phyloP scores from a whole-genome alignment of 495 filamentous ascomycete species.

The Staphylotrichum longicolle region DNA sequence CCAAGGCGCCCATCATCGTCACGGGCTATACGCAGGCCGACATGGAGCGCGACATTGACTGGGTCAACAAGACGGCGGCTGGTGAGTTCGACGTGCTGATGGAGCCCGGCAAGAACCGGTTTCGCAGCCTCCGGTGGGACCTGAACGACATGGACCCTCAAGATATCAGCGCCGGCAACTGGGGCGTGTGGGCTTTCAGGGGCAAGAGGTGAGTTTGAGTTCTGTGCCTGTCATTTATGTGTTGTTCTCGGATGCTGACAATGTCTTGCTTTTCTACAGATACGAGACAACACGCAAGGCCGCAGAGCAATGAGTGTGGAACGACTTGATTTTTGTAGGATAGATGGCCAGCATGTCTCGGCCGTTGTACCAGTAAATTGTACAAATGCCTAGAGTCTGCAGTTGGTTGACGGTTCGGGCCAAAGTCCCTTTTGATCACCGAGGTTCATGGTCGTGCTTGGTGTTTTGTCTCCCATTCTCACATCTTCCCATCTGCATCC shows the following conservation, averaged over 20 bases:
- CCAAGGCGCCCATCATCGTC: slow-evolving; percentile 87
- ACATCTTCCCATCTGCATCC: too few relatives aligned
- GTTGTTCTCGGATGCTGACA: slow-evolving; percentile 31
- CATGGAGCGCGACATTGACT: slow-evolving; percentile 85
- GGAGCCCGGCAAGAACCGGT: slow-evolving; percentile 89
- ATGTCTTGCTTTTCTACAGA: slow-evolving; percentile 32
- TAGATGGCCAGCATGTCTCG: neutral
- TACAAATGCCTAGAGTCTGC: neutral
- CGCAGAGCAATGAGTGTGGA: slow-evolving; percentile 17
- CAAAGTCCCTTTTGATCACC: too few relatives aligned
- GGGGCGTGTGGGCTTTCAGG: slow-evolving; percentile 94
- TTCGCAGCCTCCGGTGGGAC: slow-evolving; percentile 95
- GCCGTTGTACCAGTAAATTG: slow-evolving; percentile 9
- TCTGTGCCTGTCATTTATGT: neutral
- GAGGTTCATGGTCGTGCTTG: too few relatives aligned
- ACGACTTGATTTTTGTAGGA: neutral
- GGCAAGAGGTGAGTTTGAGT: slow-evolving; percentile 78
- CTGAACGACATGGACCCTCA: slow-evolving; percentile 92
- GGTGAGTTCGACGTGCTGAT: slow-evolving; percentile 91
- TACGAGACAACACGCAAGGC: slow-evolving; percentile 63
- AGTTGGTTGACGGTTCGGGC: too few relatives aligned
- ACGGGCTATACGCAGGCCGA: slow-evolving; percentile 96
- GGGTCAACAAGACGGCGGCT: slow-evolving; percentile 76
- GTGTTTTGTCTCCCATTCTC: too few relatives aligned
- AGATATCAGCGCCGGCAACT: slow-evolving; percentile 93